These are phyloP conservation scores for Cutaneotrichosporon cavernicola DNA, from an alignment of 1,284 basidiomycete genomes.

Conservation along the genomic window DNA sequence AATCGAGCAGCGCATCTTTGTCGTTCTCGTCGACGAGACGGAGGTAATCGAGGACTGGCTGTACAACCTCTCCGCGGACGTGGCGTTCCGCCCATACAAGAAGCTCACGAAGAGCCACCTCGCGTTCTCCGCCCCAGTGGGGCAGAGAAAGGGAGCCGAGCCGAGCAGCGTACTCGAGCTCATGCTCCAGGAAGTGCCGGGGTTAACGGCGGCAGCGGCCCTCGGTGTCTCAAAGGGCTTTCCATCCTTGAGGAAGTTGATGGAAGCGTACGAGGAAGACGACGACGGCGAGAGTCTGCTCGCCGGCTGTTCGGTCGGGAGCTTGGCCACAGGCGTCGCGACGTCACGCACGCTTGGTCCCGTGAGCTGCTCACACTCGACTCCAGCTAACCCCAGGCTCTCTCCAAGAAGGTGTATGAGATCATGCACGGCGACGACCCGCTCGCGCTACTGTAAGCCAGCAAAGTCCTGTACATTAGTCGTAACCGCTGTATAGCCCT, in stretches of 20 bases:
- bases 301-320: conserved; percentile 40
- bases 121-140: conserved; percentile 45
- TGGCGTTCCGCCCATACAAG: conserved; percentile 51
- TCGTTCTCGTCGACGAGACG: conserved; percentile 50
- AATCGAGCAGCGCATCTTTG: conserved; percentile 40
- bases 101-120: conserved; percentile 51
- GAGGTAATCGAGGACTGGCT: conserved; percentile 52
- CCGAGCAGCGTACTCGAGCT: conserved; percentile 41
- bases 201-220: conserved; percentile 47
- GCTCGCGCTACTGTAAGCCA: conserved; percentile 35
- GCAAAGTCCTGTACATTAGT: neutral
- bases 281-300: conserved; percentile 39
- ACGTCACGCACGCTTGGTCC: conserved; percentile 39
- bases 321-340: conserved; percentile 36
- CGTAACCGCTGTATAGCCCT: neutral
- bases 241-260: conserved; percentile 41
- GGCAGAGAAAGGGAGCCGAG: conserved; percentile 25
- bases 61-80: conserved; percentile 49
- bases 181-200: conserved; percentile 52
- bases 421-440: conserved; percentile 42
- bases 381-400: conserved; percentile 28
- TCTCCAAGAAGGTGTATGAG: conserved; percentile 41
- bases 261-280: conserved; percentile 44
- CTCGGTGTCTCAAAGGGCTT: conserved; percentile 39
- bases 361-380: conserved; percentile 23